Base-by-base conservation (phyloP, 345 rosid species). In the Populus simonii region DNA sequence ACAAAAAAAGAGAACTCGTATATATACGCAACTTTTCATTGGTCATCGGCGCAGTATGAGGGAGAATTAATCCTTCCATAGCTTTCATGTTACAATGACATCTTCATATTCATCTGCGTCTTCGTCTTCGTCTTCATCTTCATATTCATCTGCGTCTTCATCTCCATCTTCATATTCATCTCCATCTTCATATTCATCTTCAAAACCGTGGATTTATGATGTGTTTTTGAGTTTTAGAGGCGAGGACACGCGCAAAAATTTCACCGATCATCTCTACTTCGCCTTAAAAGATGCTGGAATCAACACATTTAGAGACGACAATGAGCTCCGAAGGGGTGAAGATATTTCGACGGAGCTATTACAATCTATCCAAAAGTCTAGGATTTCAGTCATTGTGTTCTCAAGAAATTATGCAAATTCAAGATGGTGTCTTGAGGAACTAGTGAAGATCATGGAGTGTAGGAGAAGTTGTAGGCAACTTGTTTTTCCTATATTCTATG, bases 401-500 rank as follows among this genome's bases (percentile, higher is more conserved):
- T 65, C 68, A 10, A 27, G 23, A 29, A 25, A 25, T 25, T 65
- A 65, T 65, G 68, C 68, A 8, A 11, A 10, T 29, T 65, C 68
- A 16, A 65, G 13, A 8, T 25, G 68, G 68, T 65, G 68, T 33
- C 68, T 65, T 10, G 68, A 65, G 15, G 31, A 65, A 29, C 68
- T 65, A 0, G 38, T 65, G 38, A 65, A 15, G 35, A 65, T 65
- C 18, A 65, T 27, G 68, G 39, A 25, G 31, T 5, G 35, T 27
- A 10, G 18, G 31, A 39, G 43, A 39, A 65, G 38, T 12, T 13
- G 23, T 13, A 22, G 53, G 6, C 55, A 62, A 17, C 17, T 57
- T 7, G 55, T 74, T 35, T 25, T 59, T 11, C 76, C 76, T 2
- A n/a, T 74, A 59, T 74, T 74, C 76, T 74, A 74, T 51, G 36